Evolutionary conservation across 805 yeast species (phyloP).

Genomic region (Suhomyces vadensis): DNA sequence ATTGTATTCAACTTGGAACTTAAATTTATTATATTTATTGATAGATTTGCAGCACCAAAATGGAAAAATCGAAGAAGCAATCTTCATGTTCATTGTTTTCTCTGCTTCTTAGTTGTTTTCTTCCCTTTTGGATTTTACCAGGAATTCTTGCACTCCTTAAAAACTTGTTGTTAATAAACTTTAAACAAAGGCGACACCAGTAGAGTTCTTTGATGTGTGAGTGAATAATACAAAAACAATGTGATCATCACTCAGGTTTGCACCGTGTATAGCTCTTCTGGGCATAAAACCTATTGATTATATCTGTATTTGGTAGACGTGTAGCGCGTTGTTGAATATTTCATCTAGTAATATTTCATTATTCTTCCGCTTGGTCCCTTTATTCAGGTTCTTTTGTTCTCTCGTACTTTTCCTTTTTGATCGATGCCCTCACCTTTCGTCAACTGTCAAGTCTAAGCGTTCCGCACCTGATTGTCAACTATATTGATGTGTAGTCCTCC

Average conservation of each 20-base stretch:
- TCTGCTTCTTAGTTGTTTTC: neutral
- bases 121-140: neutral
- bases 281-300: neutral
- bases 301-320: neutral
- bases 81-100: neutral
- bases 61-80: slow-evolving; percentile 1
- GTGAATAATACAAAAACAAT: neutral
- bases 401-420: neutral
- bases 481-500: neutral
- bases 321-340: neutral
- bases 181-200: neutral
- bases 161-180: neutral
- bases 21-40: neutral
- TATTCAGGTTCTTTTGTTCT: neutral
- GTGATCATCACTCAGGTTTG: neutral
- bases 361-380: neutral
- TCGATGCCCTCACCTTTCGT: neutral
- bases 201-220: neutral
- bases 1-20: neutral
- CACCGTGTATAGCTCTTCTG: slow-evolving; percentile 1
- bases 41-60: neutral
- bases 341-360: neutral
- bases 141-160: neutral
- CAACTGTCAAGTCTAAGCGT: neutral
- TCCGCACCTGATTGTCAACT: too few relatives aligned